Evolutionary conservation across 352 stramenopile genomes (phyloP).

Genomic region (Pythium myriotylum): DNA sequence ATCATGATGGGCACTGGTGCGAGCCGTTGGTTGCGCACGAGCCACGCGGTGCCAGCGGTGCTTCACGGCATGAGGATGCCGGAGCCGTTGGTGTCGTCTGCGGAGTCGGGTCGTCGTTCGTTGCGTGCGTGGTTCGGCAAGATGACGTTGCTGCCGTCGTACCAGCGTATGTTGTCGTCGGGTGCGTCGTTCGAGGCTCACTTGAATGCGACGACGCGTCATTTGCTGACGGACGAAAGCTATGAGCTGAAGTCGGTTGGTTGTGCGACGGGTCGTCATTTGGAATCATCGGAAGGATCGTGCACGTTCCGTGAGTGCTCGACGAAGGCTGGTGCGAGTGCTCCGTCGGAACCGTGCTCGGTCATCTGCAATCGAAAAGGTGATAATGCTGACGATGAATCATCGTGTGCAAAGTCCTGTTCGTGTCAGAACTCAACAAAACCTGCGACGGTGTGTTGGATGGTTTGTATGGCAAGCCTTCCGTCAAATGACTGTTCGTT

Average conservation of each 20-base stretch:
- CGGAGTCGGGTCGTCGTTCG: conserved; percentile 18
- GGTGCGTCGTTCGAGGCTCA: conserved; percentile 39
- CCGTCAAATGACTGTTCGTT: too few species aligned
- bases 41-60: conserved; percentile 25
- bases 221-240: conserved; percentile 31
- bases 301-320: conserved; percentile 42
- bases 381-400: too few species aligned
- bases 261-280: conserved; percentile 41
- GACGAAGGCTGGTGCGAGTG: conserved; percentile 30
- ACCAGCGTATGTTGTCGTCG: conserved; percentile 42
- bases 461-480: too few species aligned
- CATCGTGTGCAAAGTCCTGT: too few species aligned
- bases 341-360: conserved; percentile 36
- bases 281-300: conserved; percentile 36
- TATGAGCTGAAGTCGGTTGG: conserved; percentile 43
- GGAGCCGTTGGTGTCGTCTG: conserved; percentile 18
- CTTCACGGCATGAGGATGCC: conserved; percentile 66
- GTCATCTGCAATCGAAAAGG: conserved; percentile 49
- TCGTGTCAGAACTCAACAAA: too few species aligned
- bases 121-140: conserved; percentile 60
- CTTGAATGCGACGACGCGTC: conserved; percentile 41
- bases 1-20: too few species aligned
- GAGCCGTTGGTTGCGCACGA: conserved; percentile 11
- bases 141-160: conserved; percentile 52
- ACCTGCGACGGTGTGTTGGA: too few species aligned